Evolutionary conservation across 305 asterid genomes (phyloP).

Genomic region (Plantago rigida): DNA sequence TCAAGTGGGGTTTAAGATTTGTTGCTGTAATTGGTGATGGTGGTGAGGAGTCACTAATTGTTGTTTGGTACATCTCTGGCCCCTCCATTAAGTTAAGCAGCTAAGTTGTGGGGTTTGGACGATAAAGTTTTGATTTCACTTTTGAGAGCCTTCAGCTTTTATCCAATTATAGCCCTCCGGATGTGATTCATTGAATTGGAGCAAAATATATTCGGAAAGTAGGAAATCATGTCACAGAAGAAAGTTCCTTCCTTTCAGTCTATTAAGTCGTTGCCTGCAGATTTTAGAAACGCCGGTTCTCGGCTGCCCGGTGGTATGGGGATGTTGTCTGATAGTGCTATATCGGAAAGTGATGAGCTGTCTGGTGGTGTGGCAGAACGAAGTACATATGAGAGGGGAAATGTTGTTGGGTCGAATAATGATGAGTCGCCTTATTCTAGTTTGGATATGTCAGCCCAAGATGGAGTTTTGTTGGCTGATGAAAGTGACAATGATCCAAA

Average conservation of each 20-base stretch:
- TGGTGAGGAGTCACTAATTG: slow-evolving; percentile 30
- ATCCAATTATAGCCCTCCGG: slow-evolving; percentile 53
- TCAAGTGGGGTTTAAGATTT: slow-evolving; percentile 28
- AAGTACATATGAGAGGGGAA: slow-evolving; percentile 36
- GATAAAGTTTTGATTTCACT: slow-evolving; percentile 45
- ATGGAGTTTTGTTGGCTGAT: slow-evolving; percentile 37
- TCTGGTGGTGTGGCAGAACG: slow-evolving; percentile 31
- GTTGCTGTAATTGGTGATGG: slow-evolving; percentile 25
- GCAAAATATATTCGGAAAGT: slow-evolving; percentile 20
- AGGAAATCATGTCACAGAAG: slow-evolving; percentile 48
- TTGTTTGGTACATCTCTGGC: slow-evolving; percentile 37
- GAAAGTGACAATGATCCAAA: slow-evolving; percentile 41
- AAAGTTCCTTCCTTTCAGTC: slow-evolving; percentile 50
- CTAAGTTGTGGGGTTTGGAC: slow-evolving; percentile 56
- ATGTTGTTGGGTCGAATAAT: slow-evolving; percentile 29
- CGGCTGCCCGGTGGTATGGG: slow-evolving; percentile 33
- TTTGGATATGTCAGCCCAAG: slow-evolving; percentile 42
- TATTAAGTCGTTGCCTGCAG: slow-evolving; percentile 66
- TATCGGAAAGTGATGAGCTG: slow-evolving; percentile 38
- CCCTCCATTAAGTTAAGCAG: slow-evolving; percentile 74
- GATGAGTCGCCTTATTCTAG: slow-evolving; percentile 81
- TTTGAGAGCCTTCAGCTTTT: slow-evolving; percentile 47
- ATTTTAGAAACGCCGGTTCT: slow-evolving; percentile 42
- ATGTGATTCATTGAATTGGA: slow-evolving; percentile 43
- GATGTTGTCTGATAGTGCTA: slow-evolving; percentile 33